These are phyloP conservation scores for Actinomortierella ambigua DNA, from an alignment of 371 early-diverging fungal species.

Conservation along the genomic window DNA sequence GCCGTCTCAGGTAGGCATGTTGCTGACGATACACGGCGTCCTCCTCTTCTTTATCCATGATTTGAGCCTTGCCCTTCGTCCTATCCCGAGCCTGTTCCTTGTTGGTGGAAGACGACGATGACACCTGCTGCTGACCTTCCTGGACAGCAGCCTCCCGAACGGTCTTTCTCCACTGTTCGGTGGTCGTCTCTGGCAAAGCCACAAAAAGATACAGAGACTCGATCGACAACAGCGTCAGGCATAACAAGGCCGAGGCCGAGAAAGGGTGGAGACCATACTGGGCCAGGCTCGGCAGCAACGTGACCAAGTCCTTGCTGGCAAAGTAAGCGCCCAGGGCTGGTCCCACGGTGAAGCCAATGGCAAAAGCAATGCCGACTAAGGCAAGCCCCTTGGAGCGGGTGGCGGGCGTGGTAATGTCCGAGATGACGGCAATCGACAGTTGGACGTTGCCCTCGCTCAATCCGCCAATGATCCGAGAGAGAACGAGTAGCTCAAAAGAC, in stretches of 20 bases:
- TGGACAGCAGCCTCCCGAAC: constrained; percentile 8
- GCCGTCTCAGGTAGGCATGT: constrained; percentile 51
- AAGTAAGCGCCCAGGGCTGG: constrained; percentile 94
- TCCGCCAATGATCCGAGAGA: constrained; percentile 92
- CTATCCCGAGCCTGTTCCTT: constrained; percentile 5
- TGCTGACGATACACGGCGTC: constrained; percentile 24
- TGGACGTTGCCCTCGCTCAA: constrained; percentile 97
- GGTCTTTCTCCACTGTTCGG: constrained; percentile 47
- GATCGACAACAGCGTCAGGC: constrained; percentile 74
- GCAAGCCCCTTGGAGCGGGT: constrained; percentile 86
- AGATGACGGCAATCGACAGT: constrained; percentile 92
- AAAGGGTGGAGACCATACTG: constrained; percentile 74
- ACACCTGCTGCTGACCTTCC: neutral
- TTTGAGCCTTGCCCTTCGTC: constrained; percentile 6
- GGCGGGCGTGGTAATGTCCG: constrained; percentile 86
- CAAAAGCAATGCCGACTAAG: constrained; percentile 95
- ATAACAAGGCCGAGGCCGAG: constrained; percentile 86
- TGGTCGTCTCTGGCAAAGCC: constrained; percentile 83
- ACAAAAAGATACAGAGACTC: constrained; percentile 80
- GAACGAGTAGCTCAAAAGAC: constrained; percentile 82
- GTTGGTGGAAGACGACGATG: too few relatives aligned
- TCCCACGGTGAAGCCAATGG: constrained; percentile 94
- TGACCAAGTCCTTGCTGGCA: constrained; percentile 71
- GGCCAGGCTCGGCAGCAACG: constrained; percentile 55
- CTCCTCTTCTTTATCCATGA: too few relatives aligned